These are phyloP conservation scores for Yarrowia keelungensis DNA, from an alignment of 805 yeast genomes.

Conservation along the genomic window DNA sequence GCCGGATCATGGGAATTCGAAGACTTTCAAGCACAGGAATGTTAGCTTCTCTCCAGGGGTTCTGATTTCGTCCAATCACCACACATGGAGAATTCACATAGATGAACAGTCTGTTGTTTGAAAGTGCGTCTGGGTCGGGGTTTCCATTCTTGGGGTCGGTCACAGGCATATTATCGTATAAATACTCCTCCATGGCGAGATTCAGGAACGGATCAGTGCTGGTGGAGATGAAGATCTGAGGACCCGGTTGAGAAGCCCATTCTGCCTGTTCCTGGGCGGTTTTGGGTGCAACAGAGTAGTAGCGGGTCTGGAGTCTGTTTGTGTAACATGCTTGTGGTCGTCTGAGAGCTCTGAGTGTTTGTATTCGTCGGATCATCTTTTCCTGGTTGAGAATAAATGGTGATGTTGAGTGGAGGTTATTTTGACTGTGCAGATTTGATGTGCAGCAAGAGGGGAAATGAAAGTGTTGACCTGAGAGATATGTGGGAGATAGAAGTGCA, in stretches of 20 bases:
- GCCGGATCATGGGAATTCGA: slow-evolving; percentile 71
- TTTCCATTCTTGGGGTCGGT: not conserved
- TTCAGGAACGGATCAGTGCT: slow-evolving; percentile 74
- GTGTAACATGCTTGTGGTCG: not conserved
- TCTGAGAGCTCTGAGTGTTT: not conserved
- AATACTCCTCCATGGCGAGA: slow-evolving; percentile 79
- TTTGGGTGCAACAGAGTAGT: not conserved
- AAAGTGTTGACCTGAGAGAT: not conserved
- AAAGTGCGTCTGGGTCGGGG: not conserved
- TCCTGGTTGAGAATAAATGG: not conserved
- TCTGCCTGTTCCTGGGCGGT: not conserved
- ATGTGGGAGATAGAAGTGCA: no score
- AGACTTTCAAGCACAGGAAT: slow-evolving; percentile 59
- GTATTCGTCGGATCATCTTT: slow-evolving; percentile 30
- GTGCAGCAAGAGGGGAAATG: not conserved
- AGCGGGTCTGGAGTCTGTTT: not conserved
- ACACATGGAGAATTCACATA: slow-evolving; percentile 84
- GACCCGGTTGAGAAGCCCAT: slow-evolving; percentile 44
- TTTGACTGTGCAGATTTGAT: slow-evolving; percentile 16
- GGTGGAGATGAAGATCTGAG: slow-evolving; percentile 64
- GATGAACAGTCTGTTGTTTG: slow-evolving; percentile 64
- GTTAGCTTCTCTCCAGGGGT: slow-evolving; percentile 88
- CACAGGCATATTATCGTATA: slow-evolving; percentile 70
- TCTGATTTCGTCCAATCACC: slow-evolving; percentile 96
- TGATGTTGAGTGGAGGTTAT: slow-evolving; percentile 33